Percentiles rank a stretch among this genome's conserved stretches.
phyloP scores from a whole-genome alignment of 306 rosid species.

The Mucuna pruriens region DNA sequence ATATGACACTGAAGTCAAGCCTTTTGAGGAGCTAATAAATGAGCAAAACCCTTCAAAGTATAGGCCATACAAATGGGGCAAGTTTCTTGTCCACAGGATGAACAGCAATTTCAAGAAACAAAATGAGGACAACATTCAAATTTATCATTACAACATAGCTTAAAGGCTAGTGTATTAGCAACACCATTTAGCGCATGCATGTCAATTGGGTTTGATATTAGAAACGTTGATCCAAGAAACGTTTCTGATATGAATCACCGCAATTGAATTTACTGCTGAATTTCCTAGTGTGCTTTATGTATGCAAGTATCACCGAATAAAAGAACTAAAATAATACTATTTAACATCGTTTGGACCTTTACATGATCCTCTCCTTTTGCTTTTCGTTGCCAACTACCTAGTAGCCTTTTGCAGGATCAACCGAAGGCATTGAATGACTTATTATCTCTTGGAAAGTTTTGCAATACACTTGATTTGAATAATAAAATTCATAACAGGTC shows the following conservation, averaged over 20 bases:
- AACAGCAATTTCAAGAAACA: constrained; percentile 53
- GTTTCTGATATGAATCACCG: not conserved
- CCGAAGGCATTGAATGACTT: too few relatives aligned
- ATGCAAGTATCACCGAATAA: not conserved
- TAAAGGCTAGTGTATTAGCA: not conserved
- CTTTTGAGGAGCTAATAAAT: constrained; percentile 60
- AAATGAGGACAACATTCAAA: constrained; percentile 51
- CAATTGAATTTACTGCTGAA: not conserved
- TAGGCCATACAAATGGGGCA: constrained; percentile 65
- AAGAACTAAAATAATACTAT: not conserved
- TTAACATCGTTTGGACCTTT: not conserved
- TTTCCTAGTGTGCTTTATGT: not conserved
- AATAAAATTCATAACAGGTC: too few relatives aligned
- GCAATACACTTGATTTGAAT: too few relatives aligned
- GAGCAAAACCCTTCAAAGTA: constrained; percentile 56
- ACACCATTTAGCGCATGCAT: not conserved
- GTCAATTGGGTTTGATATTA: not conserved
- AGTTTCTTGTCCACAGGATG: constrained; percentile 45
- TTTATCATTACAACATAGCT: constrained; percentile 34
- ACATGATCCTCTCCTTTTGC: too few relatives aligned
- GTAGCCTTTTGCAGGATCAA: too few relatives aligned
- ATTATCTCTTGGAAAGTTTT: not conserved
- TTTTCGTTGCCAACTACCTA: too few relatives aligned
- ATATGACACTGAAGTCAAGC: constrained; percentile 55
- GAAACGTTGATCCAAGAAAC: not conserved